Conservation (phyloP, 1,284 basidiomycete species). For the Sporisorium graminicola region DNA sequence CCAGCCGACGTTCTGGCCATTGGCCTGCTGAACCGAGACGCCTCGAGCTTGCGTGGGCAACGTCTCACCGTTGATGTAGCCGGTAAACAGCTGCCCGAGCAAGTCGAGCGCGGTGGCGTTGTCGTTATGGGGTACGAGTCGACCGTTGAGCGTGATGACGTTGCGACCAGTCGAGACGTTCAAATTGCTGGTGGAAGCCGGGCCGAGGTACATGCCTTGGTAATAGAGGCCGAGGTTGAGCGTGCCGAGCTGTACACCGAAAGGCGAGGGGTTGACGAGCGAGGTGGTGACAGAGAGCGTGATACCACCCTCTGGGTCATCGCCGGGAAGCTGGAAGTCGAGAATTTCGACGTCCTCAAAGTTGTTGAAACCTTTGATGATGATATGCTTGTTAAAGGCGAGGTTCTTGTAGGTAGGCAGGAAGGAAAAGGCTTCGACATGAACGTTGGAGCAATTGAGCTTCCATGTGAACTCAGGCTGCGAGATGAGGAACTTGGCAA, state of each 20-base stretch:
- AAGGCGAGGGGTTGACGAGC: conserved; percentile 80
- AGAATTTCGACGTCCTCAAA: conserved; percentile 76
- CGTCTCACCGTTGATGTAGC: conserved; percentile 78
- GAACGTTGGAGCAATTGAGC: conserved; percentile 75
- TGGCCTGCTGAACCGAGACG: conserved; percentile 74
- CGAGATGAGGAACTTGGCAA: conserved; percentile 75
- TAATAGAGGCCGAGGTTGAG: conserved; percentile 79
- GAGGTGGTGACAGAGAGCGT: conserved; percentile 76
- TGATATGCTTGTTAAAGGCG: conserved; percentile 59
- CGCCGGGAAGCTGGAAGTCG: conserved; percentile 80
- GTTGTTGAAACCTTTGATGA: conserved; percentile 76
- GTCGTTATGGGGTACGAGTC: conserved; percentile 75
- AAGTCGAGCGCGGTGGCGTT: conserved; percentile 73
- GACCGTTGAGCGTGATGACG: conserved; percentile 76
- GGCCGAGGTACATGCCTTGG: conserved; percentile 76
- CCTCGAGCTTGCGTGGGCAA: conserved; percentile 77
- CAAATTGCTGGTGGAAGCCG: conserved; percentile 71
- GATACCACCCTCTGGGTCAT: conserved; percentile 79
- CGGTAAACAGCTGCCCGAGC: conserved; percentile 79
- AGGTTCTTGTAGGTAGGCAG: conserved; percentile 64
- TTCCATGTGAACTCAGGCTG: conserved; percentile 80
- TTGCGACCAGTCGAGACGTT: conserved; percentile 73
- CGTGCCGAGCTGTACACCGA: conserved; percentile 79
- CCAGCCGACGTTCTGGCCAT: conserved; percentile 77
- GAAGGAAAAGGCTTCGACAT: conserved; percentile 76